These are phyloP conservation scores for Wickerhamiella azyma DNA, from an alignment of 805 yeast species.

Conservation along the genomic window DNA sequence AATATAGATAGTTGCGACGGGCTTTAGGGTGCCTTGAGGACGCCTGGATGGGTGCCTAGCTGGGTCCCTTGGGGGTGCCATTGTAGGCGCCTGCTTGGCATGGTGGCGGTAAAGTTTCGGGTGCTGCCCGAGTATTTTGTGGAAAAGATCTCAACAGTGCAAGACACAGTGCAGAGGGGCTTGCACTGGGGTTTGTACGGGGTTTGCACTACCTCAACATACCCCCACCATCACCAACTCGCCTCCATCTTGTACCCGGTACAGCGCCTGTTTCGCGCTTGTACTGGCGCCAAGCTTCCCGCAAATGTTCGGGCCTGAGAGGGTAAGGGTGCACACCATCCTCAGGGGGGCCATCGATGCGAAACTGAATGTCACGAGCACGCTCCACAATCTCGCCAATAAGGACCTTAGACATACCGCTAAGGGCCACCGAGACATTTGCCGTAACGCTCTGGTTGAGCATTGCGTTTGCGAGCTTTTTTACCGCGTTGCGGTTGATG, in stretches of 20 bases:
- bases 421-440: slow-evolving; percentile 64
- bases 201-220: slow-evolving; percentile 8
- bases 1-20: too few species aligned
- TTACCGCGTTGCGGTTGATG: slow-evolving; percentile 58
- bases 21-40: too few species aligned
- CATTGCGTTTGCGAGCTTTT: slow-evolving; percentile 64
- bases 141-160: too few species aligned
- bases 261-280: slow-evolving; percentile 51
- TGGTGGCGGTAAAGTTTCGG: too few species aligned
- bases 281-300: slow-evolving; percentile 79
- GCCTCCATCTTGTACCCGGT: slow-evolving; percentile 52
- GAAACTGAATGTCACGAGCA: slow-evolving; percentile 58
- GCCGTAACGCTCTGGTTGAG: slow-evolving; percentile 69
- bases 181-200: too few species aligned
- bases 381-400: slow-evolving; percentile 81
- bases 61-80: too few species aligned
- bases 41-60: too few species aligned
- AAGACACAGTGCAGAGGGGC: background rate
- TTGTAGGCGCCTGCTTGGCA: too few species aligned
- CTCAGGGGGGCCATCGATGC: slow-evolving; percentile 27
- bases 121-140: too few species aligned
- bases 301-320: slow-evolving; percentile 64
- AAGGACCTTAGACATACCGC: slow-evolving; percentile 78
- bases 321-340: slow-evolving; percentile 33
- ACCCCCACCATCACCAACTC: slow-evolving; percentile 50